Evolutionary conservation across 306 rosid species (phyloP).

Genomic region (Quercus variabilis): DNA sequence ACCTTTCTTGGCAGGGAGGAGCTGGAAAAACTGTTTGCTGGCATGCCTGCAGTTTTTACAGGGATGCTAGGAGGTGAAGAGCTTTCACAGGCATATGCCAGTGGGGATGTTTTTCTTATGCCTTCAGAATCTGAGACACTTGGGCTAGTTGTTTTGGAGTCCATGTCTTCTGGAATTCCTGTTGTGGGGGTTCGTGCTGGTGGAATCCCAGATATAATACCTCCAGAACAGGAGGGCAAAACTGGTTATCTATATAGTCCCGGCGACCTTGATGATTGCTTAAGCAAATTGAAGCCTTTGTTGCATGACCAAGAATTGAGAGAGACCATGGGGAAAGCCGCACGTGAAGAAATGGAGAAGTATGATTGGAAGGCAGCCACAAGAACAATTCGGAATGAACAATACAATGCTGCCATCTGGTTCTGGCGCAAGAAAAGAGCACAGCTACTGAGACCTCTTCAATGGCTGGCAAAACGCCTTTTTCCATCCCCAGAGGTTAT

Average conservation of each 20-base stretch:
- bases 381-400: conserved; percentile 65
- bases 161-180: conserved; percentile 95
- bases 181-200: conserved; percentile 96
- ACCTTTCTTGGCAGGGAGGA: conserved; percentile 57
- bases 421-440: conserved; percentile 93
- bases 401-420: conserved; percentile 94
- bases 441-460: conserved; percentile 63
- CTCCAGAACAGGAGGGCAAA: conserved; percentile 80
- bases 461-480: conserved; percentile 66
- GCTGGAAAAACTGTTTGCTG: conserved; percentile 81
- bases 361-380: conserved; percentile 96
- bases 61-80: conserved; percentile 97
- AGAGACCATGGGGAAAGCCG: conserved; percentile 74
- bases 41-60: conserved; percentile 91
- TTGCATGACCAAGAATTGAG: conserved; percentile 59
- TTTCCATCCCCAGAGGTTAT: conserved; percentile 63
- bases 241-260: conserved; percentile 71
- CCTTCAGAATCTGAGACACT: conserved; percentile 98
- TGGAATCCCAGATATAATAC: conserved; percentile 91
- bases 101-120: conserved; percentile 91
- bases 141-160: conserved; percentile 91
- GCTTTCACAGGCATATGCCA: conserved; percentile 93
- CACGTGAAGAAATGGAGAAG: conserved; percentile 88
- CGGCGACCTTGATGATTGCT: conserved; percentile 74
- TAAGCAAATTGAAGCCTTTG: conserved; percentile 71